A percentile compares a stretch with the other conserved stretches of the same genome.
Evolutionary conservation across 169 alveolate species (phyloP).

Genomic region (Cryptosporidium sp.): DNA sequence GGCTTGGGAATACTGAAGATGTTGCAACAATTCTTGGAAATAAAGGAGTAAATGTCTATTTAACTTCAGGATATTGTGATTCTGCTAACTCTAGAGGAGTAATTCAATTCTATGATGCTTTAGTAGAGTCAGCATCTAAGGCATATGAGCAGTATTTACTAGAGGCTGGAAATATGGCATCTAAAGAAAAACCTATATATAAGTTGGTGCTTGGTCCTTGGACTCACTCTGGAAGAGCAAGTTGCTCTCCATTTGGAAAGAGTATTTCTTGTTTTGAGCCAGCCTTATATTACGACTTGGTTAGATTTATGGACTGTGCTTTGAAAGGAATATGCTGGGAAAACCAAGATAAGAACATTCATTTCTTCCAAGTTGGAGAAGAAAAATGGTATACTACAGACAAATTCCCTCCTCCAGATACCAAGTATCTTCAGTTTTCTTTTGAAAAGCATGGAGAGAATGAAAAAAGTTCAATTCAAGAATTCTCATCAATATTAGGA

Average conservation of each 20-base stretch:
- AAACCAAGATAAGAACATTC: conserved; percentile 76
- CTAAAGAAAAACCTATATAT: conserved; percentile 55
- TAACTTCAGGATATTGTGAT: conserved; percentile 80
- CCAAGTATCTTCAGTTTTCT: conserved; percentile 66
- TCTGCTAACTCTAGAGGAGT: conserved; percentile 80
- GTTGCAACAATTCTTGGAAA: conserved; percentile 74
- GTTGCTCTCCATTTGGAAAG: conserved; percentile 80
- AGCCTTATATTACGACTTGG: conserved; percentile 76
- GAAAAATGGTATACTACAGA: conserved; percentile 79
- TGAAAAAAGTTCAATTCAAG: conserved; percentile 58
- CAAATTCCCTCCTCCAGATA: conserved; percentile 76
- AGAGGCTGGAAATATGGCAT: conserved; percentile 42
- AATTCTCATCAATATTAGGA: conserved; percentile 30
- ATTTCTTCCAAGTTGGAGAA: conserved; percentile 80
- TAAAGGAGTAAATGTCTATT: conserved; percentile 77
- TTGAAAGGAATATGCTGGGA: conserved; percentile 80
- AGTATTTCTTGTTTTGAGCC: conserved; percentile 78
- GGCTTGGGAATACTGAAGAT: conserved; percentile 77
- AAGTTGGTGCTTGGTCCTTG: conserved; percentile 80
- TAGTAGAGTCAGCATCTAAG: conserved; percentile 58
- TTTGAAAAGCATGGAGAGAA: conserved; percentile 48
- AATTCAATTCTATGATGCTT: conserved; percentile 72
- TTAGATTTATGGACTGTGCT: conserved; percentile 80
- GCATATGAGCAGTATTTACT: conserved; percentile 33
- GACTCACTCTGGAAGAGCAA: conserved; percentile 81